Conservation (phyloP, 2,329 filamentous ascomycete genomes). For the Eurotiales sp. region DNA sequence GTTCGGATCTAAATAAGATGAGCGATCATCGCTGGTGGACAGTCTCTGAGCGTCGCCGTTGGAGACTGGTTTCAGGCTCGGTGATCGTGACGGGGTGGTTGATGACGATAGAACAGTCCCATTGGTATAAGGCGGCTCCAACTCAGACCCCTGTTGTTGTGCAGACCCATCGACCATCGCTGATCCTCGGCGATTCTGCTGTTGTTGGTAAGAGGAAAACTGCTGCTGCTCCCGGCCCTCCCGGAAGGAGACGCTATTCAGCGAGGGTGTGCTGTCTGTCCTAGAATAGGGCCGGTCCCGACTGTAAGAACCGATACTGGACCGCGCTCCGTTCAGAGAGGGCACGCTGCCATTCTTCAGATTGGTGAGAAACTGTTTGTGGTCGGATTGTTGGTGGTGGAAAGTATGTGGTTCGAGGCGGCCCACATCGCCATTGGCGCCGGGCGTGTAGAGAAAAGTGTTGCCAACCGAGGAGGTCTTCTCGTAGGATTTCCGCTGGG, state of each 20-base stretch:
- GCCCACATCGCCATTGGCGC: constrained; percentile 41
- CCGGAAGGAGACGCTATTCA: constrained; percentile 31
- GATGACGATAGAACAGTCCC: neutral
- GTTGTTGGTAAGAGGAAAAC: constrained; percentile 11
- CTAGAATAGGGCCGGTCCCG: constrained; percentile 39
- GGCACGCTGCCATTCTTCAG: constrained; percentile 55
- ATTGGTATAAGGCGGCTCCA: constrained; percentile 20
- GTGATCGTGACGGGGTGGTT: constrained; percentile 5
- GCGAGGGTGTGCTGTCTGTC: constrained; percentile 47
- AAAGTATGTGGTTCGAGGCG: constrained; percentile 31
- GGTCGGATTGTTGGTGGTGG: constrained; percentile 33
- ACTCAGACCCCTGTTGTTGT: constrained; percentile 23
- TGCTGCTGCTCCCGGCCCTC: constrained; percentile 31
- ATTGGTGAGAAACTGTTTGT: constrained; percentile 31
- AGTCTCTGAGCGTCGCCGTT: constrained; percentile 14
- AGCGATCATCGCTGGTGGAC: constrained; percentile 29
- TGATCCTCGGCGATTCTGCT: constrained; percentile 9
- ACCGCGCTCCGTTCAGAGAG: constrained; percentile 56
- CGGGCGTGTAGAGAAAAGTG: constrained; percentile 46
- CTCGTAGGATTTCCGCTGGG: constrained; percentile 41
- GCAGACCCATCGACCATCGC: constrained; percentile 25
- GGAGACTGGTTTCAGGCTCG: constrained; percentile 1
- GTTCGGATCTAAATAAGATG: constrained; percentile 22
- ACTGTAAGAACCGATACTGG: constrained; percentile 41
- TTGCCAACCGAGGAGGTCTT: constrained; percentile 43